Percentiles rank a stretch among this genome's conserved stretches.
These are phyloP conservation scores for Aureobasidium sp. DNA, from an alignment of 2,329 filamentous ascomycete genomes.

Conservation along the genomic window DNA sequence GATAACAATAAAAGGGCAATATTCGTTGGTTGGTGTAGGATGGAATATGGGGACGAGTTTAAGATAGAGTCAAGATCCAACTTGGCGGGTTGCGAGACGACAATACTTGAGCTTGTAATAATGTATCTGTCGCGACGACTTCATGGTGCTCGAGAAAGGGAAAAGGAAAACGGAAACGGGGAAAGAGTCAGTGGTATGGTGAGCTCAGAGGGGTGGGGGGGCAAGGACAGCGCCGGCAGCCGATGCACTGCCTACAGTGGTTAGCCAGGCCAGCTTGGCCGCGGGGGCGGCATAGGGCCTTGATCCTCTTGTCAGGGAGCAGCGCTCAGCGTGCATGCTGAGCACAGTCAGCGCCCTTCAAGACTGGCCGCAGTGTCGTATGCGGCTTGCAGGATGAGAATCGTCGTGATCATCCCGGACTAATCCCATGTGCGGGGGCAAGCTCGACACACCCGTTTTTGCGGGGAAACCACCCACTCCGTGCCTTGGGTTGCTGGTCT, in stretches of 20 bases:
- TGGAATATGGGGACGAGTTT: not conserved
- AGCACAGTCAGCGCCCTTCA: conserved; percentile 12
- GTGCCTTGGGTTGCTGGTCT: not conserved
- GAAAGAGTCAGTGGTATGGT: conserved; percentile 9
- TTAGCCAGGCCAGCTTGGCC: conserved; percentile 7
- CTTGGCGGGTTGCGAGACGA: conserved; percentile 1
- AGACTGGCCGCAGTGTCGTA: conserved; percentile 12
- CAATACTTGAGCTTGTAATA: conserved; percentile 3
- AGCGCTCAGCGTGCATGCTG: conserved; percentile 9
- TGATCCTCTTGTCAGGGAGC: not conserved
- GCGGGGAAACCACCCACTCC: conserved; percentile 5
- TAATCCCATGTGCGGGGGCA: conserved; percentile 2
- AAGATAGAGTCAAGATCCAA: not conserved
- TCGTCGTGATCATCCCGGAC: conserved; percentile 1
- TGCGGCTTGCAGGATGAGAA: conserved; percentile 13
- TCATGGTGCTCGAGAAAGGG: conserved; percentile 6
- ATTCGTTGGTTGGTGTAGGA: not conserved
- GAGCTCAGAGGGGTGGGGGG: conserved; percentile 8
- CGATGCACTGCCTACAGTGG: not conserved
- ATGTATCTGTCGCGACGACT: not conserved
- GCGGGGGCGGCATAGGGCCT: conserved; percentile 1
- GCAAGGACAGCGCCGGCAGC: not conserved
- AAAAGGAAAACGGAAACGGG: conserved; percentile 10
- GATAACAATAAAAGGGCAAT: not conserved
- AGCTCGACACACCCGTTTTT: conserved; percentile 1